Conservation (phyloP, 495 filamentous ascomycete genomes). For the Sabuloglossum arenarium region DNA sequence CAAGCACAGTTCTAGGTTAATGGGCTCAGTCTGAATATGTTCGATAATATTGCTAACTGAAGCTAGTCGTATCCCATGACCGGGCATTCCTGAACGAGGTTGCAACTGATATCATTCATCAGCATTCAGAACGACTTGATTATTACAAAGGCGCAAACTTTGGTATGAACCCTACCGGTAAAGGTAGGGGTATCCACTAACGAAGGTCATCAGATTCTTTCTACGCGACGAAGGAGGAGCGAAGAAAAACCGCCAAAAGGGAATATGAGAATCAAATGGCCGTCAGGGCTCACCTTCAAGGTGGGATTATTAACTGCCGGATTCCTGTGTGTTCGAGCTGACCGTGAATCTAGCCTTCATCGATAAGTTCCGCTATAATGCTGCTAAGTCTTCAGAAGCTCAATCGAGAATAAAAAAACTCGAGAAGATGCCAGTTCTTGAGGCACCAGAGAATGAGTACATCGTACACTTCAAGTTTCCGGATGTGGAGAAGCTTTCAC, state of each 20-base stretch:
- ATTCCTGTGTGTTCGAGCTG: not conserved
- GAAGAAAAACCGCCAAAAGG: constrained; percentile 84
- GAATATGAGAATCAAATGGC: constrained; percentile 99
- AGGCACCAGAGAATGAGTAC: constrained; percentile 85
- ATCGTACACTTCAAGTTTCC: constrained; percentile 95
- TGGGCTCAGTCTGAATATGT: not conserved
- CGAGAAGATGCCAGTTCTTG: constrained; percentile 83
- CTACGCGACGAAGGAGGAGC: constrained; percentile 94
- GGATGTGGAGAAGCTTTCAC: constrained; percentile 90
- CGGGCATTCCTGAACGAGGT: constrained; percentile 97
- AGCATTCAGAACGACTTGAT: constrained; percentile 89
- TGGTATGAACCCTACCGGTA: constrained; percentile 18
- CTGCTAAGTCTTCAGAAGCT: constrained; percentile 93
- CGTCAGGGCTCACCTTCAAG: constrained; percentile 68
- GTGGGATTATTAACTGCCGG: constrained; percentile 4
- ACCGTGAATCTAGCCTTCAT: constrained; percentile 51
- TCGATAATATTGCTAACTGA: not conserved
- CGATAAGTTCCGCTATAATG: constrained; percentile 99
- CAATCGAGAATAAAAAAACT: constrained; percentile 98
- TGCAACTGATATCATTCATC: constrained; percentile 98
- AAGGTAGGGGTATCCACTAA: not conserved
- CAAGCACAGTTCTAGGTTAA: constrained; percentile 58
- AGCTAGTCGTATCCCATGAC: constrained; percentile 82
- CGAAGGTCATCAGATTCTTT: constrained; percentile 44
- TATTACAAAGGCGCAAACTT: constrained; percentile 99